These are phyloP conservation scores for Desmodesmus armatus DNA, from an alignment of 139 green algal species.

Conservation along the genomic window DNA sequence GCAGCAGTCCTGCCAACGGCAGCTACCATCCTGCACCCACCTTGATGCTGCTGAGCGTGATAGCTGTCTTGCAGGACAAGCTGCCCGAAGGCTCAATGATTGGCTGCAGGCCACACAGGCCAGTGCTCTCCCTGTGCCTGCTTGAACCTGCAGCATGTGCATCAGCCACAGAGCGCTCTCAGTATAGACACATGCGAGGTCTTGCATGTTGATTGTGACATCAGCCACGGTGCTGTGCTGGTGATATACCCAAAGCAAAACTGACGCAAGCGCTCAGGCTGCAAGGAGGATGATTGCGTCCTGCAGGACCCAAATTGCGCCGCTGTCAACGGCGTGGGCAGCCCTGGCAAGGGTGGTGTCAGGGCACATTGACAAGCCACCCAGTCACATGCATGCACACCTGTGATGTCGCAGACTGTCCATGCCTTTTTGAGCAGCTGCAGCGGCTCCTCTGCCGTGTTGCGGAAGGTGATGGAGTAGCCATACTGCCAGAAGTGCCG, in stretches of 20 bases:
- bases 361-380: not conserved
- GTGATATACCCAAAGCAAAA: not conserved
- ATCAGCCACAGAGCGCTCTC: not conserved
- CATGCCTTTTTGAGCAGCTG: constrained; percentile 7
- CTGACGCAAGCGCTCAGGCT: not conserved
- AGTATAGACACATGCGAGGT: not conserved
- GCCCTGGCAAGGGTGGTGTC: not conserved
- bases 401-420: constrained; percentile 24
- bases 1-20: too few relatives aligned
- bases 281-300: not conserved
- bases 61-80: not conserved
- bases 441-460: constrained; percentile 13
- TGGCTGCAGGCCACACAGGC: constrained; percentile 18
- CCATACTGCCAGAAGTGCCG: constrained; percentile 5
- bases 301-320: not conserved
- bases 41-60: constrained; percentile 20
- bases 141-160: not conserved
- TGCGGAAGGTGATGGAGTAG: constrained; percentile 1
- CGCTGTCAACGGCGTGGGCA: not conserved
- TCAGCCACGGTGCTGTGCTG: too few relatives aligned
- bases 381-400: not conserved
- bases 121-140: not conserved
- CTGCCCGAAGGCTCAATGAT: not conserved
- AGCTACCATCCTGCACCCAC: too few relatives aligned
- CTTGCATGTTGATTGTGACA: too few relatives aligned